Conservation (phyloP, 306 rosid species). For the Hippophae tibetana region DNA sequence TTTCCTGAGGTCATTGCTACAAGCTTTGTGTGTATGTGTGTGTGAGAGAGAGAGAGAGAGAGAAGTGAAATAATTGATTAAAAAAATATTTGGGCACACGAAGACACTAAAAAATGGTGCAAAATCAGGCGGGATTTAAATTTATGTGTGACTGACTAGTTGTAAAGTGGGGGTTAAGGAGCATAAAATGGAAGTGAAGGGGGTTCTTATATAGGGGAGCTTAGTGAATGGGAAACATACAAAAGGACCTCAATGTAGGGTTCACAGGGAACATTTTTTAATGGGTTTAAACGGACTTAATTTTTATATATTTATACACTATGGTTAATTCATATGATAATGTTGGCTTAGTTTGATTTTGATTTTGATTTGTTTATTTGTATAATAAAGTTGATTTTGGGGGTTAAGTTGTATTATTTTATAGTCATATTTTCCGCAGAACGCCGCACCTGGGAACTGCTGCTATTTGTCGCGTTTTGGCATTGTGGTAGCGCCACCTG, state of each 20-base stretch:
- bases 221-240: constrained; percentile 48
- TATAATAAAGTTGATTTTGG: no score
- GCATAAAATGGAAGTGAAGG: constrained; percentile 19
- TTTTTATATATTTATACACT: no score
- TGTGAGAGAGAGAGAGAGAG: not conserved
- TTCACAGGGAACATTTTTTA: constrained; percentile 50
- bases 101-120: constrained; percentile 62
- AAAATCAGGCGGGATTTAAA: constrained; percentile 4
- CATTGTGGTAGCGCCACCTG: constrained; percentile 32
- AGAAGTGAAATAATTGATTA: not conserved
- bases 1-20: constrained; percentile 4
- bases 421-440: constrained; percentile 56
- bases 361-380: not conserved
- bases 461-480: constrained; percentile 43
- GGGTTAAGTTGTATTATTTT: not conserved
- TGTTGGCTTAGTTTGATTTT: not conserved
- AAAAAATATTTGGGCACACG: constrained; percentile 56
- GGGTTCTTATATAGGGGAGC: constrained; percentile 26
- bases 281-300: constrained; percentile 19
- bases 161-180: constrained; percentile 25
- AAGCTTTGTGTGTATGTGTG: no score
- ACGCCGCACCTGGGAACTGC: constrained; percentile 94
- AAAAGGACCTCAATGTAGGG: constrained; percentile 47
- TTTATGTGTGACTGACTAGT: not conserved
- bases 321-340: no score